Conservation (phyloP, 768 basidiomycete species). For the Hortiboletus flavorubellus region DNA sequence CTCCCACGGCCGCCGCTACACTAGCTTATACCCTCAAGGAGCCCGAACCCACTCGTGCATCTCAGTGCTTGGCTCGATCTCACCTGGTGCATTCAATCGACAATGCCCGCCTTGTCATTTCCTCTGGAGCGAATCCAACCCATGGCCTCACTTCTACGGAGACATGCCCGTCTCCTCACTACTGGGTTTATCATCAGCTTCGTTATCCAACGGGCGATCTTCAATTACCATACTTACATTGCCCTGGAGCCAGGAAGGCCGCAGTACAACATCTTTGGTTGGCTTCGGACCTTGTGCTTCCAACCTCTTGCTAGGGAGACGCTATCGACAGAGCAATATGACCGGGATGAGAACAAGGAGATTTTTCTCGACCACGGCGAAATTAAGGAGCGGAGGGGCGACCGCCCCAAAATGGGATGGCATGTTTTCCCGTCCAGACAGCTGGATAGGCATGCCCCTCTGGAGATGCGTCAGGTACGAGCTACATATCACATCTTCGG, state of each 20-base stretch:
- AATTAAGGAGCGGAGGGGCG: slow-evolving; percentile 4
- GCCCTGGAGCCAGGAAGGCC: not conserved
- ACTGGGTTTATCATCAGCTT: not conserved
- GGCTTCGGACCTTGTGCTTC: not conserved
- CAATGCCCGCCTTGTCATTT: not conserved
- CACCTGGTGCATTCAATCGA: not conserved
- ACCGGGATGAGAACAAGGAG: not conserved
- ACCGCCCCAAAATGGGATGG: slow-evolving; percentile 1
- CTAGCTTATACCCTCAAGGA: not conserved
- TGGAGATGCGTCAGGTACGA: not conserved
- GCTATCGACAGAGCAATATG: not conserved
- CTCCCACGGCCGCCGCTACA: not conserved
- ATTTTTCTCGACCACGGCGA: not conserved
- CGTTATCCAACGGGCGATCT: not conserved
- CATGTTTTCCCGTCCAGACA: slow-evolving; percentile 8
- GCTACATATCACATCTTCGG: not conserved
- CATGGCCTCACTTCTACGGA: not conserved
- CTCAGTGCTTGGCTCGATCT: not conserved
- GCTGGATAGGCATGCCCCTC: not conserved
- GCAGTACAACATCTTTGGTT: not conserved
- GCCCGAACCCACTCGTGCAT: not conserved
- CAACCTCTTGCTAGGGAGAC: not conserved
- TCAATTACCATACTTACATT: not conserved
- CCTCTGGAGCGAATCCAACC: not conserved
- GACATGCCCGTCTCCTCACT: not conserved